Evolutionary conservation across 1,284 basidiomycete species (phyloP), one percentile per base, ranked within the genome.

Genomic region (Prillingera fragicola): DNA sequence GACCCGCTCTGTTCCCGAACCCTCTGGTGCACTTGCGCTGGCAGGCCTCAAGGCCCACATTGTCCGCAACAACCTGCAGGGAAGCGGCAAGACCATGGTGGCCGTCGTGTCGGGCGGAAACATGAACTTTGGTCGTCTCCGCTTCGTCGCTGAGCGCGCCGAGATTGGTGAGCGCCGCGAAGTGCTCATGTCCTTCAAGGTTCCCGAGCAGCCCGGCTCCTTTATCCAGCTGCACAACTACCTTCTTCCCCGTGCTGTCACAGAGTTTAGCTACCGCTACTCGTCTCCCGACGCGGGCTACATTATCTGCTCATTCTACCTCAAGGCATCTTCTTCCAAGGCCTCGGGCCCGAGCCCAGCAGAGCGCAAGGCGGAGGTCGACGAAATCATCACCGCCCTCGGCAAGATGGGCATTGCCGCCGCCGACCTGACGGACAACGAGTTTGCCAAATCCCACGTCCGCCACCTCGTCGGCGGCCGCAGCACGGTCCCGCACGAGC

Each of bases 91-190:
- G 72, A 82, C 80, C 49, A 96, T 92, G 56, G 89, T 97, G 26
- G 91, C 82, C 2, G 82, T 97, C 41, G 77, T 98, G 52, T 91
- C 86, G 54, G 95, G 95, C 23, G 95, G 95, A 13, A 98, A 99
- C 72, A 96, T 98, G 89, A 97, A 99, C 74, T 98, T 99, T 71
- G 87, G 89, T 55, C 80, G 95, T 21, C 72, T 99, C 35, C 80
- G 95, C 7, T 99, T 98, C 64, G 94, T 99, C 19, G 86, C 95
- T 13, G 95, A 99, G 66, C 88, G 95, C 45, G 95, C 95, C 14
- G 91, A 96, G 68, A 77, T 98, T 25, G 95, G 95, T 57, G 95
- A 98, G 71, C 84, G 92, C 26, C 80, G 86, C 42, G 95, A 99
- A 70, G 94, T 87, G 0, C 76, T 98, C 41, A 77, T 98, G 54